Conservation (phyloP, 1,284 basidiomycete genomes). For the Sporisorium exsertum region DNA sequence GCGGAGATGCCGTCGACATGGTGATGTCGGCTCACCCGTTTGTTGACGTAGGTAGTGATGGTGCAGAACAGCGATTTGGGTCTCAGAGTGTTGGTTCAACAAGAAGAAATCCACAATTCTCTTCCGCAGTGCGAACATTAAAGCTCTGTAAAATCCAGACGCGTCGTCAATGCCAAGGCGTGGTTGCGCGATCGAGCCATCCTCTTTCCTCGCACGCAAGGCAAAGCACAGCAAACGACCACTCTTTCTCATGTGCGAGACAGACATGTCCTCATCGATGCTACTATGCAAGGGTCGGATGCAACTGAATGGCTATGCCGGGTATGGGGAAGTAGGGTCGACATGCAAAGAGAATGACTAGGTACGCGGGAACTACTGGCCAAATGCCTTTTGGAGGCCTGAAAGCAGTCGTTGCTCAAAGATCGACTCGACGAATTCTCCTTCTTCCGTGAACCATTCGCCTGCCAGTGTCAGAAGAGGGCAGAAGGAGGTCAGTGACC, state of each 20-base stretch:
- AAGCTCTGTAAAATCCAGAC: not conserved
- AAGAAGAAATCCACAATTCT: conserved; percentile 4
- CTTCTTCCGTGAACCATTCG: conserved; percentile 68
- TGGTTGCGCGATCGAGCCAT: conserved; percentile 11
- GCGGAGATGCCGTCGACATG: conserved; percentile 28
- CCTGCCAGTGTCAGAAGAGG: conserved; percentile 25
- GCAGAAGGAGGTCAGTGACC: not conserved
- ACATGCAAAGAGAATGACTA: not conserved
- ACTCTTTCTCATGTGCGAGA: not conserved
- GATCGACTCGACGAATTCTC: conserved; percentile 60
- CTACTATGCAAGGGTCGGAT: not conserved
- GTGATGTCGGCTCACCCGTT: conserved; percentile 4
- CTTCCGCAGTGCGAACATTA: not conserved
- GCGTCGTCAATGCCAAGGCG: not conserved
- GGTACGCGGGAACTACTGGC: conserved; percentile 18
- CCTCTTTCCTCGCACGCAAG: not conserved
- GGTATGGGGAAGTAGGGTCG: not conserved
- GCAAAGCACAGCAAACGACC: not conserved
- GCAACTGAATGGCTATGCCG: not conserved
- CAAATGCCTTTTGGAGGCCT: conserved; percentile 53
- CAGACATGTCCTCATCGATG: not conserved
- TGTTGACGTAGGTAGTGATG: not conserved
- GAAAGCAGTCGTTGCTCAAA: conserved; percentile 59
- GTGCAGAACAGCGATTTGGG: conserved; percentile 1
- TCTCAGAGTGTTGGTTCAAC: conserved; percentile 1